Evolutionary conservation across 768 basidiomycete genomes (phyloP), one percentile per base, ranked within the genome.

Genomic region (Stropharia rugosoannulata): DNA sequence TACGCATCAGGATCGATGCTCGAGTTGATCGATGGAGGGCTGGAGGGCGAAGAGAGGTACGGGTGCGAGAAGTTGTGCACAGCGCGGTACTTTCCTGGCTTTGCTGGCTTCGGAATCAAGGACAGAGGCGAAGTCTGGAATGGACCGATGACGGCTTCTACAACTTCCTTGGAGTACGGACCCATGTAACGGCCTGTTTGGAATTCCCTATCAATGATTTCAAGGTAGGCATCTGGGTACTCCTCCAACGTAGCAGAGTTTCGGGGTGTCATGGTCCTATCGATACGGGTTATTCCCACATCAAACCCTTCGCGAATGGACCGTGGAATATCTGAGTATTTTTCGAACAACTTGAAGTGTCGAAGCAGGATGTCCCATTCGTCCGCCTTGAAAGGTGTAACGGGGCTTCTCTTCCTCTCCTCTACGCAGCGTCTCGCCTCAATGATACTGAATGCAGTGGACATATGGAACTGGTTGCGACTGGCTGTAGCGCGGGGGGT

Each of bases 371-470:
- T 2, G 10, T 47, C 22, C 46, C 46, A 47, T 25, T 9, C 32
- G 11, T 47, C 25, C 6, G 46, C 25, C 7, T 47, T 47, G 32
- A 25, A 47, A 1, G 46, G 46, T 18, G 46, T 25, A 11, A 27
- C 16, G 10, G 46, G 22, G 7, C 10, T 1, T 10, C 1, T 9
- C 19, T 27, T 47, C 27, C 46, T 73, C 63, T 12, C 66, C 68
- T 49, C 52, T 65, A 75, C 70, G 65, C 58, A 78, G 80, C 0
- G 27, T 43, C 49, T 73, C 64, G 64, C 79, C 77, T 25, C 79
- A 68, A 42, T 81, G 76, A 43, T 16, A 3, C 41, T 43, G 27
- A 4, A 4, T 29, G 27, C 27, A 7, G 4, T 29, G 27, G 27
- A 4, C 27, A 29, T 29, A 4, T 29, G 27, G n/a, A n/a, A n/a